Conservation (phyloP, 2,329 filamentous ascomycete species). For the Fusarium setosum region DNA sequence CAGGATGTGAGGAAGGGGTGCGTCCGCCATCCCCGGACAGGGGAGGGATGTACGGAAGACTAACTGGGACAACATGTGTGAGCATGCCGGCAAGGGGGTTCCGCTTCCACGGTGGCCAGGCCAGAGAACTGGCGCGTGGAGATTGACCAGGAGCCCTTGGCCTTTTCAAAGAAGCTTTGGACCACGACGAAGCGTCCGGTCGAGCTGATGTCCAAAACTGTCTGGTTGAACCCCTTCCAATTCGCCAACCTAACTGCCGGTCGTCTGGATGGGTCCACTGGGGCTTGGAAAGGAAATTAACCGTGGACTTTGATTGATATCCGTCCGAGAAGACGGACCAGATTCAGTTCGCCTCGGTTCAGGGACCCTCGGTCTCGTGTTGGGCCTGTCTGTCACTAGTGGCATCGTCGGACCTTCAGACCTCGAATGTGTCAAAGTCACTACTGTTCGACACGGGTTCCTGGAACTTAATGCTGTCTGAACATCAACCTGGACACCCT, state of each 20-base stretch:
- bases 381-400: slow-evolving; percentile 6
- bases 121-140: slow-evolving; percentile 34
- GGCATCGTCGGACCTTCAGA: not conserved
- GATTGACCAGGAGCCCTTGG: slow-evolving; percentile 31
- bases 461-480: not conserved
- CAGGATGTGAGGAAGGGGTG: slow-evolving; percentile 37
- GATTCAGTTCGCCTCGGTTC: slow-evolving; percentile 27
- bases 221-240: slow-evolving; percentile 30
- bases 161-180: slow-evolving; percentile 27
- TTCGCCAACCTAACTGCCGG: slow-evolving; percentile 42
- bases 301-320: slow-evolving; percentile 30
- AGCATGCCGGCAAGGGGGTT: slow-evolving; percentile 44
- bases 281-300: slow-evolving; percentile 29
- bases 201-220: slow-evolving; percentile 35
- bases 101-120: slow-evolving; percentile 45
- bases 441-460: not conserved
- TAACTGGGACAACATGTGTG: slow-evolving; percentile 30
- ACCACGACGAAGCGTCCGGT: slow-evolving; percentile 20
- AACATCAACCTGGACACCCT: not conserved
- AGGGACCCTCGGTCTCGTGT: slow-evolving; percentile 15
- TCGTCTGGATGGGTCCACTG: slow-evolving; percentile 29
- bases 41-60: slow-evolving; percentile 33
- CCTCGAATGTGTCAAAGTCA: not conserved
- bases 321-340: slow-evolving; percentile 26
- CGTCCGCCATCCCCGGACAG: slow-evolving; percentile 41